Conservation (phyloP, 2,329 filamentous ascomycete genomes). For the Phaeophleospora eucalypticola region DNA sequence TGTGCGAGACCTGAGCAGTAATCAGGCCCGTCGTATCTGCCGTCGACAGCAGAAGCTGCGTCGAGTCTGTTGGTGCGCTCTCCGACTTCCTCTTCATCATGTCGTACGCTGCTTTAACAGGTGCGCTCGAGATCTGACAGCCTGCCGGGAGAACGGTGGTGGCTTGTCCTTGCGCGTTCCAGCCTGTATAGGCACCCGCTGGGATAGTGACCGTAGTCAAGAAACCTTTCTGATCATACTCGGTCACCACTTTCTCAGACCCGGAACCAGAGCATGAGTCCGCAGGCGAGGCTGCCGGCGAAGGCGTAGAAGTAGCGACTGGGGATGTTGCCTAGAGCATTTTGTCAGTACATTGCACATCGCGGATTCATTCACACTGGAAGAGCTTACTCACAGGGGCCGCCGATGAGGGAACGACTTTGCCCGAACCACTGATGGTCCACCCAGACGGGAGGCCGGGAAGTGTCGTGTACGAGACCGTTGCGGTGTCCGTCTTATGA, state of each 20-base stretch:
- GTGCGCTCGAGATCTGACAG: slow-evolving; percentile 12
- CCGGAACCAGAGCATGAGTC: slow-evolving; percentile 39
- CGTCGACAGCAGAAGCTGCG: slow-evolving; percentile 14
- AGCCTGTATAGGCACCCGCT: slow-evolving; percentile 39
- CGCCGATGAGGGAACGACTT: slow-evolving; percentile 69
- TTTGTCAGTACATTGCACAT: slow-evolving; percentile 23
- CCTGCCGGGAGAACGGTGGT: slow-evolving; percentile 34
- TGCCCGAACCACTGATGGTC: slow-evolving; percentile 72
- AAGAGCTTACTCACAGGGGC: slow-evolving; percentile 60
- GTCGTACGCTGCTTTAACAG: slow-evolving; percentile 7
- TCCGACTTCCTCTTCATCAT: slow-evolving; percentile 7
- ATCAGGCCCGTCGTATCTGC: slow-evolving; percentile 14
- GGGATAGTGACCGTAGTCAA: slow-evolving; percentile 43
- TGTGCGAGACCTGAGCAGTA: slow-evolving; percentile 12
- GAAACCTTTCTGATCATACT: slow-evolving; percentile 49
- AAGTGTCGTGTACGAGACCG: slow-evolving; percentile 43
- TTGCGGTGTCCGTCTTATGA: slow-evolving; percentile 41
- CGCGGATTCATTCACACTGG: background rate
- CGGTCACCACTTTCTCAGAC: slow-evolving; percentile 45
- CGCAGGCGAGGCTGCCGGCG: slow-evolving; percentile 42
- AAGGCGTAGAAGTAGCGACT: slow-evolving; percentile 50
- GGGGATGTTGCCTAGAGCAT: slow-evolving; percentile 40
- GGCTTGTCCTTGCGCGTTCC: slow-evolving; percentile 45
- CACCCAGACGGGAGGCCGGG: slow-evolving; percentile 71
- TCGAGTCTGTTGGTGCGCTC: slow-evolving; percentile 5